Conservation (phyloP, 2,329 filamentous ascomycete species). For the Graphilbum sp. region DNA sequence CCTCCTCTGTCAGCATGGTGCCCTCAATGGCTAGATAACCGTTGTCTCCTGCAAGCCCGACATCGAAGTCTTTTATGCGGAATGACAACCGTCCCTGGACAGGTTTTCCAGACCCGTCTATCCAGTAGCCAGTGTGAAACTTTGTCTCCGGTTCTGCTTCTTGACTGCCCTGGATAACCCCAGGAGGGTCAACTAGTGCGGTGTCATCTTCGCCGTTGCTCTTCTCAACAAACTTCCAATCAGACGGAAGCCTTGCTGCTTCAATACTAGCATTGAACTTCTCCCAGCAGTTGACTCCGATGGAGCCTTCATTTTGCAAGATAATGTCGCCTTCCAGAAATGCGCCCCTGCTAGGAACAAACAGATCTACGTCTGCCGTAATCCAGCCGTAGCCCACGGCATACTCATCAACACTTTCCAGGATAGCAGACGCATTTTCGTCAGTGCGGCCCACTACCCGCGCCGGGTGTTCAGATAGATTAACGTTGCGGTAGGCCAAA, state of each 20-base stretch:
- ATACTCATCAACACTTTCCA: conserved; percentile 57
- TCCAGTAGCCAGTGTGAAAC: conserved; percentile 55
- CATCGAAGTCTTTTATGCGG: conserved; percentile 71
- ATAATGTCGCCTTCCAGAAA: conserved; percentile 70
- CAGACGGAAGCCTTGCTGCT: conserved; percentile 52
- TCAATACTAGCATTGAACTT: conserved; percentile 86
- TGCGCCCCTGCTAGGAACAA: conserved; percentile 57
- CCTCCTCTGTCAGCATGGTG: conserved; percentile 58
- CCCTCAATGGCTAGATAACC: conserved; percentile 78
- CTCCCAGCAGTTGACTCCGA: conserved; percentile 80
- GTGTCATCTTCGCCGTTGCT: conserved; percentile 12
- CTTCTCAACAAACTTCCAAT: conserved; percentile 62
- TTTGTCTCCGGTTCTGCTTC: conserved; percentile 10
- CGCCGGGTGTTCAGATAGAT: conserved; percentile 43
- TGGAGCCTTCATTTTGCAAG: conserved; percentile 73
- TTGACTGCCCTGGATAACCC: conserved; percentile 12
- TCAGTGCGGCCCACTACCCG: conserved; percentile 22
- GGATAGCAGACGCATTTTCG: conserved; percentile 26
- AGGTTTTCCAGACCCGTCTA: conserved; percentile 51
- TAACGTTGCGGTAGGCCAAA: conserved; percentile 54
- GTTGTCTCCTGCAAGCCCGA: conserved; percentile 55
- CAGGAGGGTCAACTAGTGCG: conserved; percentile 4
- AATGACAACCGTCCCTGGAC: conserved; percentile 60
- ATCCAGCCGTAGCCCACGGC: conserved; percentile 78
- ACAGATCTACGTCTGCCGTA: conserved; percentile 72